phyloP scores from a whole-genome alignment of 1,139 yeast species.

The Arxiozyma telluris region DNA sequence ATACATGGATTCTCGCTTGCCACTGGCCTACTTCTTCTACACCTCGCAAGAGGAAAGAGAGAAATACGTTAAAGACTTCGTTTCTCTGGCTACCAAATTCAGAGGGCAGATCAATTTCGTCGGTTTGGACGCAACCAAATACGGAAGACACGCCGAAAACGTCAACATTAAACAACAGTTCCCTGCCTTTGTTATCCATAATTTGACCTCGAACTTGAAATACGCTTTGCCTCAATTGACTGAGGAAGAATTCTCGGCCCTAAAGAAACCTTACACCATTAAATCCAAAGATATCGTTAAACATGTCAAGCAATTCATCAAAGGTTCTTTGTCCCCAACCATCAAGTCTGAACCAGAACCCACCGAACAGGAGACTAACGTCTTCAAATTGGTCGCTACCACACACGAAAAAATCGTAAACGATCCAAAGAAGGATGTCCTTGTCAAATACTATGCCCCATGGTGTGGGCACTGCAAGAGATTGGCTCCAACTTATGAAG shows the following conservation, averaged over 20 bases:
- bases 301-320: slow-evolving; percentile 56
- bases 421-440: slow-evolving; percentile 70
- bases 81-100: slow-evolving; percentile 58
- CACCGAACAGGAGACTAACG: slow-evolving; percentile 64
- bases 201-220: slow-evolving; percentile 57
- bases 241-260: slow-evolving; percentile 29
- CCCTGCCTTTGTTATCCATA: slow-evolving; percentile 90
- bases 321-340: slow-evolving; percentile 60
- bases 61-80: slow-evolving; percentile 43
- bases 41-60: slow-evolving; percentile 58
- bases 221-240: slow-evolving; percentile 52
- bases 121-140: slow-evolving; percentile 72
- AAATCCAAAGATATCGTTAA: slow-evolving; percentile 41
- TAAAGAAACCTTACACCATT: slow-evolving; percentile 23
- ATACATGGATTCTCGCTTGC: slow-evolving; percentile 65
- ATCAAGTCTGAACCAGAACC: slow-evolving; percentile 86
- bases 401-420: slow-evolving; percentile 64
- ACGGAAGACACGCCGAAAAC: slow-evolving; percentile 83
- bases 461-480: slow-evolving; percentile 99
- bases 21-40: slow-evolving; percentile 85
- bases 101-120: slow-evolving; percentile 84
- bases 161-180: slow-evolving; percentile 77
- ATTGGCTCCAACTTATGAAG: slow-evolving; percentile 87
- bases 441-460: slow-evolving; percentile 93
- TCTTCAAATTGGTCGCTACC: slow-evolving; percentile 73